Percentiles rank a stretch among this genome's conserved stretches.
These are phyloP conservation scores for Russula emetica DNA, from an alignment of 768 basidiomycete genomes.

Conservation along the genomic window DNA sequence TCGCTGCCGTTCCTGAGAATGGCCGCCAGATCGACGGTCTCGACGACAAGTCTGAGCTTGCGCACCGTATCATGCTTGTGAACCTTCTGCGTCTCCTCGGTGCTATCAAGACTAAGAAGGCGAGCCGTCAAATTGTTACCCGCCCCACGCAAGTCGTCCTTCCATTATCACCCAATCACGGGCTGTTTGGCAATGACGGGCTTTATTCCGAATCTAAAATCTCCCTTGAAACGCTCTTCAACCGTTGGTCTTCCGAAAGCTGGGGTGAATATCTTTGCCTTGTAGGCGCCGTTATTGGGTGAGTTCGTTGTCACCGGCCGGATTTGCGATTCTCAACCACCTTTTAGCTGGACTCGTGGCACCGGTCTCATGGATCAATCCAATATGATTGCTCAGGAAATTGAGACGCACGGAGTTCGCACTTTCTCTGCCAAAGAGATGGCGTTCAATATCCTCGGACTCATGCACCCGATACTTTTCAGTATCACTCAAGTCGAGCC, in stretches of 20 bases:
- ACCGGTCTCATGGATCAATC: conserved; percentile 96
- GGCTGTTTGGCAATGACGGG: conserved; percentile 96
- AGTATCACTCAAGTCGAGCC: conserved; percentile 99
- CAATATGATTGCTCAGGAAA: conserved; percentile 88
- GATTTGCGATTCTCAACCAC: conserved; percentile 13
- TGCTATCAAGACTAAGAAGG: conserved; percentile 97
- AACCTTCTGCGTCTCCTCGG: conserved; percentile 95
- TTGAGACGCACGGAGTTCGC: conserved; percentile 89
- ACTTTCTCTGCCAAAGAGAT: conserved; percentile 99
- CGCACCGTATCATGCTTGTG: conserved; percentile 97
- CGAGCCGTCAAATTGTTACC: conserved; percentile 92
- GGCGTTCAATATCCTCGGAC: conserved; percentile 99
- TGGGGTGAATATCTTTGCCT: conserved; percentile 99
- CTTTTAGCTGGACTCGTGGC: conserved; percentile 87
- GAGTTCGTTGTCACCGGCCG: conserved; percentile 32
- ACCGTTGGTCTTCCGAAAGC: conserved; percentile 95
- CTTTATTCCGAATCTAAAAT: conserved; percentile 99
- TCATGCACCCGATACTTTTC: conserved; percentile 99
- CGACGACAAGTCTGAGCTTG: conserved; percentile 96
- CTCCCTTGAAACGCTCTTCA: conserved; percentile 95
- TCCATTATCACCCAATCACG: conserved; percentile 96
- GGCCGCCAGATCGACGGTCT: conserved; percentile 97
- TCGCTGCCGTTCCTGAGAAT: conserved; percentile 97
- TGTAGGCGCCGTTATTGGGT: conserved; percentile 98
- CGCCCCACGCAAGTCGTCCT: conserved; percentile 98